Base-by-base conservation (phyloP, 441 rosid species). In the Gossypium lobatum region DNA sequence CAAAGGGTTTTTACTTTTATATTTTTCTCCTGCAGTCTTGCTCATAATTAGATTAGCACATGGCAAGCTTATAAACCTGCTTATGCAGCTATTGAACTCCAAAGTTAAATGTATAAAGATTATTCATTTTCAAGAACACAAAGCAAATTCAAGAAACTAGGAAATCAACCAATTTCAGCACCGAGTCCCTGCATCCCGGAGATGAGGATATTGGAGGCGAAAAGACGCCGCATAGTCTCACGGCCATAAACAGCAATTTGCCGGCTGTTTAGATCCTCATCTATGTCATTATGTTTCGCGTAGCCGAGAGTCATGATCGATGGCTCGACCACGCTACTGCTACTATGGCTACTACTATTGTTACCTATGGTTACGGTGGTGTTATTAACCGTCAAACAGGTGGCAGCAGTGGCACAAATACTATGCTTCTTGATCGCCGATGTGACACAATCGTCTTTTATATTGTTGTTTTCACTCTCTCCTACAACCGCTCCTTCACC, bases 191-290 rank as follows among this genome's bases (percentile, higher is more conserved):
- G 91, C 80, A 94, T 77, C 75, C 98, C 98, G 0, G 98, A 94
- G n/a, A 94, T 78, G 48, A 94, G 96, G 37, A 94, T 81, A 17
- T 84, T 91, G 9, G 97, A 94, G 3, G 91, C 95, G 71, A 94
- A 94, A 46, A 94, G 91, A 66, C 85, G 81, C 50, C 93, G 86
- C 97, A 94, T 92, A 1, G 98, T 92, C 87, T 94, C 98, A 0
- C 97, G 95, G 57, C 98, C 98, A 28, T 91, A 92, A 17, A 94
- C 95, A 0, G 98, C 98, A 14, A 94, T 95, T 90, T 94, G 97
- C 53, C 97, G 85, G 71, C 98, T 94, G 79, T 94, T 94, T 23
- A 94, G 95, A 86, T 94, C 97, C 80, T 92, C 98, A 77, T 94
- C 97, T 45, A 94, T 94, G 54, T 92, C 97, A 46, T 73, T 64